phyloP scores from a whole-genome alignment of 257 asterid species.

The Nicotiana benthamiana region DNA sequence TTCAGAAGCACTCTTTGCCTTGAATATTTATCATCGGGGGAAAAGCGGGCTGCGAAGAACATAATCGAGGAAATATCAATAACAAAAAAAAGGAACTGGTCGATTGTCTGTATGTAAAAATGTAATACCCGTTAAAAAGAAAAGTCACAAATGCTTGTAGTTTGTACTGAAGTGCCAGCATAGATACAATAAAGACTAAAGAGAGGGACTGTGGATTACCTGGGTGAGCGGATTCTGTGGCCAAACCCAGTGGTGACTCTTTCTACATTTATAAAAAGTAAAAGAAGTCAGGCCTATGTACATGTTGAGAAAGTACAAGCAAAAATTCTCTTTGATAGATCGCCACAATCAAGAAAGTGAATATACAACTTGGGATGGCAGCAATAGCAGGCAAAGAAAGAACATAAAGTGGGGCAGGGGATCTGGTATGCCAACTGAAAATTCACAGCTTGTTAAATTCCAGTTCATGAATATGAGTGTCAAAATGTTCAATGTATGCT shows the following conservation, averaged over 20 bases:
- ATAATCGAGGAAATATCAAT: neutral
- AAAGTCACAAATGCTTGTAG: neutral
- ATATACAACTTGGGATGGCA: neutral
- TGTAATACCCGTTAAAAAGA: neutral
- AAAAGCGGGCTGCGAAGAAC: slow-evolving; percentile 66
- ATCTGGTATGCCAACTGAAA: neutral
- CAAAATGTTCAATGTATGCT: neutral
- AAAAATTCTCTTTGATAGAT: neutral
- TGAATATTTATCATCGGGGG: slow-evolving; percentile 76
- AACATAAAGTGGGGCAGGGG: neutral
- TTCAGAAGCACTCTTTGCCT: slow-evolving; percentile 80
- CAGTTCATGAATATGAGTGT: neutral
- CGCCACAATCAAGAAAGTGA: neutral
- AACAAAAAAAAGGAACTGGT: neutral
- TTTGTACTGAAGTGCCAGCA: neutral
- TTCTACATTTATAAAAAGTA: slow-evolving; percentile 35
- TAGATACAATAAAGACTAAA: neutral
- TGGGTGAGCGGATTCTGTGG: slow-evolving; percentile 86
- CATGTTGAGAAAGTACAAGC: neutral
- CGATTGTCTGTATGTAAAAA: neutral
- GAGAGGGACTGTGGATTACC: slow-evolving; percentile 31
- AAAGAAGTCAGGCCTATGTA: neutral
- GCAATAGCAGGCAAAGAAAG: neutral
- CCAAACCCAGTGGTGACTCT: slow-evolving; percentile 59
- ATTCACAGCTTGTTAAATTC: neutral